Percentiles rank a stretch among this genome's conserved stretches.
Conservation (phyloP, 805 yeast species). For the Yarrowia deformans region DNA sequence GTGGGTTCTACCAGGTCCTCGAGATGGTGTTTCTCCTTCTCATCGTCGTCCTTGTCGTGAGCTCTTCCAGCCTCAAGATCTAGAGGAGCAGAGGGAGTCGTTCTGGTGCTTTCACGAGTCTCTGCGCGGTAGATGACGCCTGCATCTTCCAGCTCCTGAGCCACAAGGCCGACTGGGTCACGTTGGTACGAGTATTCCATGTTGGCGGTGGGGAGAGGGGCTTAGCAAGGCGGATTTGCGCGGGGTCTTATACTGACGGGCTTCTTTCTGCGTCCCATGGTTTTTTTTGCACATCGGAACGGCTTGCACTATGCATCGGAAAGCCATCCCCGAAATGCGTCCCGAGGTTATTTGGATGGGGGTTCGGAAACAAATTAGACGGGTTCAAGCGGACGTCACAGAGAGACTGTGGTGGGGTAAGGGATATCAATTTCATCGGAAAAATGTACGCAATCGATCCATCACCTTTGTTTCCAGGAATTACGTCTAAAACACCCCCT, state of each 20-base stretch:
- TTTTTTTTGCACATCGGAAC: constrained; percentile 10
- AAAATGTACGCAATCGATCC: too few species aligned
- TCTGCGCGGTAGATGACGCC: constrained; percentile 16
- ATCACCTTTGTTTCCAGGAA: too few species aligned
- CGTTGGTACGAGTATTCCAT: constrained; percentile 39
- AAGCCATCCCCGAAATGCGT: constrained; percentile 20
- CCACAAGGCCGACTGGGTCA: constrained; percentile 21
- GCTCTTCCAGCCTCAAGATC: constrained; percentile 11
- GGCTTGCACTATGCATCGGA: constrained; percentile 30
- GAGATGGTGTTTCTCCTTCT: not conserved
- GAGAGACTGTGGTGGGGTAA: too few species aligned
- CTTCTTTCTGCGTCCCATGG: not conserved
- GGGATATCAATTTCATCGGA: too few species aligned
- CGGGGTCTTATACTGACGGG: not conserved
- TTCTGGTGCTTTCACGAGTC: constrained; percentile 8
- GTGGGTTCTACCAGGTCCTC: constrained; percentile 1
- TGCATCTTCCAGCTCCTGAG: constrained; percentile 36
- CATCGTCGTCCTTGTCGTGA: not conserved
- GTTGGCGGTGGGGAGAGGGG: not conserved
- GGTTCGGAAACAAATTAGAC: not conserved
- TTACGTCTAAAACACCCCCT: too few species aligned
- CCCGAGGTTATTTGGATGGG: not conserved
- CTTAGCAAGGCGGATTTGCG: not conserved
- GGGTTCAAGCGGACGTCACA: too few species aligned
- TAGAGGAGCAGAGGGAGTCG: constrained; percentile 19